phyloP scores from a whole-genome alignment of 306 rosid genomes.

The Prunus dulcis region DNA sequence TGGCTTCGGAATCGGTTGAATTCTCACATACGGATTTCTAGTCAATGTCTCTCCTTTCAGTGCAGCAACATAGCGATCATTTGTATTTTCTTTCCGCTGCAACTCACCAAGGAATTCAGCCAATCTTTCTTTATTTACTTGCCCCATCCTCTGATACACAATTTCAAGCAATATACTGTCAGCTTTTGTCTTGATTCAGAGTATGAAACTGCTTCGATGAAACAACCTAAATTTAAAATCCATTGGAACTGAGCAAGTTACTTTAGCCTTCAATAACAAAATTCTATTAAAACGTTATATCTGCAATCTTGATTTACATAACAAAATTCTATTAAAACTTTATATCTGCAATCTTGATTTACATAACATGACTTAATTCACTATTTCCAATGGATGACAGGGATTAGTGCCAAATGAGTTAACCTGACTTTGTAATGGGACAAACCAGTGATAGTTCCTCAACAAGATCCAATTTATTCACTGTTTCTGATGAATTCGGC shows the following conservation, averaged over 20 bases:
- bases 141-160: conserved; percentile 73
- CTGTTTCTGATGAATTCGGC: background rate
- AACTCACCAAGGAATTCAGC: conserved; percentile 87
- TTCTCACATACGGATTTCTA: conserved; percentile 82
- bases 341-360: background rate
- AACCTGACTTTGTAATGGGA: background rate
- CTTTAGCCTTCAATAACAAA: background rate
- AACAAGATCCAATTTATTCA: background rate
- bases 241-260: background rate
- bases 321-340: background rate
- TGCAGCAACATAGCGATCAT: conserved; percentile 90
- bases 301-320: background rate
- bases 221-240: conserved; percentile 1
- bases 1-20: conserved; percentile 61
- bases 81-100: conserved; percentile 79
- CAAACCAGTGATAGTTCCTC: background rate
- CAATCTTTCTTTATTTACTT: conserved; percentile 69
- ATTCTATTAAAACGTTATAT: background rate
- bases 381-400: background rate
- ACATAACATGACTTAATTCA: background rate
- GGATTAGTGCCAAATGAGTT: background rate
- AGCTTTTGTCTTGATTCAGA: background rate
- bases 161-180: background rate
- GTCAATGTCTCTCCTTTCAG: conserved; percentile 77
- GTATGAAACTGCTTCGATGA: background rate